These are phyloP conservation scores for Tulasnella calospora DNA, from an alignment of 768 basidiomycete species.

Conservation along the genomic window DNA sequence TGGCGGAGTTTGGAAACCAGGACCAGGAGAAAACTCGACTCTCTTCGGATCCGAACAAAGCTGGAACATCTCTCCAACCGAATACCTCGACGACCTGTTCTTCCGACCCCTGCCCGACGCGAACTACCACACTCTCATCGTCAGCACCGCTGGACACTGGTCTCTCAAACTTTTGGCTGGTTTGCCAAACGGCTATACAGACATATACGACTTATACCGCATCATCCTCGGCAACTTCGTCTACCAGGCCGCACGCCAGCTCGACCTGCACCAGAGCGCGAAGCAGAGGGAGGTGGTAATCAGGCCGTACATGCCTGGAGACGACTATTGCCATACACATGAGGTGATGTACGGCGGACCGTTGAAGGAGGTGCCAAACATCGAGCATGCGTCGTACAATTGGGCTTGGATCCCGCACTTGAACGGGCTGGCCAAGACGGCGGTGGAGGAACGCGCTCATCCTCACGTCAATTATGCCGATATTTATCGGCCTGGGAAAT, in stretches of 20 bases:
- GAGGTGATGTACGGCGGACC: slow-evolving; percentile 44
- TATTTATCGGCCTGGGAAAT: slow-evolving; percentile 56
- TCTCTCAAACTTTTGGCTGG: slow-evolving; percentile 52
- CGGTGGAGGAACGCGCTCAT: slow-evolving; percentile 43
- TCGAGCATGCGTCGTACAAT: slow-evolving; percentile 51
- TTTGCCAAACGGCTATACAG: slow-evolving; percentile 47
- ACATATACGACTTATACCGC: slow-evolving; percentile 54
- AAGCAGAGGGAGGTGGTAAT: slow-evolving; percentile 47
- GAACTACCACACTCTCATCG: slow-evolving; percentile 58
- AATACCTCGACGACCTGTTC: slow-evolving; percentile 50
- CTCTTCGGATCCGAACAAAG: slow-evolving; percentile 54
- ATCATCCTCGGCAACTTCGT: slow-evolving; percentile 57
- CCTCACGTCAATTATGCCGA: slow-evolving; percentile 55
- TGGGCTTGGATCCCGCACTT: slow-evolving; percentile 58
- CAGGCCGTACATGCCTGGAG: slow-evolving; percentile 58
- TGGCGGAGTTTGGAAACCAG: slow-evolving; percentile 28
- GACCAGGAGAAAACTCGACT: slow-evolving; percentile 34
- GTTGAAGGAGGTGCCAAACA: slow-evolving; percentile 39
- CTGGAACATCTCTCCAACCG: slow-evolving; percentile 51
- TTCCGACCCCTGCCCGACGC: slow-evolving; percentile 45
- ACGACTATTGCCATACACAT: slow-evolving; percentile 57
- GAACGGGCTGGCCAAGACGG: slow-evolving; percentile 56
- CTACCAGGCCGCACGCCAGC: slow-evolving; percentile 44
- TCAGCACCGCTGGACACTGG: slow-evolving; percentile 67
- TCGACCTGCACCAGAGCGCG: slow-evolving; percentile 33